Base-by-base conservation (phyloP, 2,329 filamentous ascomycete genomes). In the Exophiala bonariae region DNA sequence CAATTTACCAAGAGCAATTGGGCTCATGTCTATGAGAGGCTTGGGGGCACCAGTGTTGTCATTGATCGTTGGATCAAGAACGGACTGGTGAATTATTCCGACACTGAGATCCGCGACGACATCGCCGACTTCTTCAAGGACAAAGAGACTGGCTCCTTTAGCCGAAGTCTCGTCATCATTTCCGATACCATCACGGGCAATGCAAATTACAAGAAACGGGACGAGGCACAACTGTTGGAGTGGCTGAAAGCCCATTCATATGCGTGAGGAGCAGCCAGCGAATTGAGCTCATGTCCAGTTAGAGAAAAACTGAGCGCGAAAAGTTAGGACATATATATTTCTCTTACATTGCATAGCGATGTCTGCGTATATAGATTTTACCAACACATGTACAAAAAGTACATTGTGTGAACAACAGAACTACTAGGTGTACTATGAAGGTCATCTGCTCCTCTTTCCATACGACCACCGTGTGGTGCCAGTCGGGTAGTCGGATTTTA, bases 51-150 rank as follows among this genome's bases (percentile, higher is more conserved):
- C 71, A 87, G 89, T 54, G 86, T 96, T 22, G 82, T 96, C 3
- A 76, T 96, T 13, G 92, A 99, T 70, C 84, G 92, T 38, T 96
- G 95, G 70, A 73, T 99, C 59, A 84, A 87, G 59, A 76, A 87
- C 58, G 83, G 83, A 35, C 73, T 99, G 58, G 82, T 81, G 61
- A 87, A 87, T 63, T 97, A 95, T 65, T 81, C 87, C 3, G 84
- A 89, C 59, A 71, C 75, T 11, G 78, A 79, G 54, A 77, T 82
- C 13, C 79, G 89, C 53, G 76, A 82, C 55, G 89, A 96, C 44
- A 93, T 99, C 60, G 77, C 84, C 40, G 66, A 71, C 2, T 99
- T 99, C 77, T 99, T 97, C 75, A 77, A 80, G 59, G 79, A 80
- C 61, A 95, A 92, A 75, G 88, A 97, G 63, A 92, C 87, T 14